These are phyloP conservation scores for Tuber calosporum DNA, from an alignment of 495 filamentous ascomycete species.

Conservation along the genomic window DNA sequence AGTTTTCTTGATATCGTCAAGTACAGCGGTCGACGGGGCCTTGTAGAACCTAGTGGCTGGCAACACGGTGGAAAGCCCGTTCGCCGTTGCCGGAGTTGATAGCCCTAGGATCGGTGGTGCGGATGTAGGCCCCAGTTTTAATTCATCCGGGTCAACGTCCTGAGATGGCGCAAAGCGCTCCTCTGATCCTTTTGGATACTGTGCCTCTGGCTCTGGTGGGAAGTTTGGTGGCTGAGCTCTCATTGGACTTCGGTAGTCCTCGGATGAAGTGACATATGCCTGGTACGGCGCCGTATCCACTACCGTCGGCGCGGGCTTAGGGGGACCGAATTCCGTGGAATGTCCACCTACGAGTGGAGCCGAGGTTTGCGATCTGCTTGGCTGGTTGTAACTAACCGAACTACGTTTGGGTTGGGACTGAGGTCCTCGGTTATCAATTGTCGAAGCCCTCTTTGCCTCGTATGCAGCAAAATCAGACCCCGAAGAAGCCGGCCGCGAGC, in stretches of 20 bases:
- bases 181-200: conserved; percentile 2
- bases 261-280: conserved; percentile 3
- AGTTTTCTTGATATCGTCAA: conserved; percentile 29
- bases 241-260: conserved; percentile 15
- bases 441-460: conserved; percentile 28
- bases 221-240: conserved; percentile 22
- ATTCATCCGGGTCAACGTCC: not conserved
- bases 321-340: conserved; percentile 15
- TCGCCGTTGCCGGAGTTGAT: conserved; percentile 4
- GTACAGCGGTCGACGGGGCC: conserved; percentile 13
- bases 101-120: not conserved
- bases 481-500: conserved; percentile 16
- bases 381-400: conserved; percentile 12
- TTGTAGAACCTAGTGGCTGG: conserved; percentile 15
- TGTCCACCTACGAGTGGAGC: conserved; percentile 6
- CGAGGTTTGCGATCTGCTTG: conserved; percentile 23
- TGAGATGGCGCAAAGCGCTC: conserved; percentile 9
- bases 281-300: conserved; percentile 16
- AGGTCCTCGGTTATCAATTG: conserved; percentile 8
- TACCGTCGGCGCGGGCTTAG: conserved; percentile 11
- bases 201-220: conserved; percentile 15
- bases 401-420: conserved; percentile 11
- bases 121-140: conserved; percentile 3
- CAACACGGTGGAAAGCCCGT: conserved; percentile 13
- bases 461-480: conserved; percentile 23